Base-by-base conservation (phyloP, 768 basidiomycete genomes). In the Hygrophoropsis aurantiaca region DNA sequence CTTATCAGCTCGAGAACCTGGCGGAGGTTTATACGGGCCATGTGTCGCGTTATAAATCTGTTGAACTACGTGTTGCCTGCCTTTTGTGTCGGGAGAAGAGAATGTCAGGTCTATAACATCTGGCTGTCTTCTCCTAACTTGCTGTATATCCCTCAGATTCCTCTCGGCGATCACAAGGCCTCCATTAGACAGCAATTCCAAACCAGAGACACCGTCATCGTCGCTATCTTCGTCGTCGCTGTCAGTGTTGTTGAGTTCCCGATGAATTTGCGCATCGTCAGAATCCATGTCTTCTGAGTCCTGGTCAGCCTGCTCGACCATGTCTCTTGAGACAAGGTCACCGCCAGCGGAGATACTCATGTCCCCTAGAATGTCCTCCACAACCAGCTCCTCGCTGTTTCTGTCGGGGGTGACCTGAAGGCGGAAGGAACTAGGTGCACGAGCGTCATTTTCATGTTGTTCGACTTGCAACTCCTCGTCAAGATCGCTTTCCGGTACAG, bases 211-310 rank as follows among this genome's bases (percentile, higher is more conserved):
- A n/a, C n/a, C n/a, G n/a, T n/a, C n/a, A n/a, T n/a, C n/a, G n/a
- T n/a, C n/a, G n/a, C n/a, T n/a, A n/a, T n/a, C n/a, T n/a, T n/a
- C n/a, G n/a, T n/a, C n/a, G n/a, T n/a, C n/a, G n/a, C n/a, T n/a
- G n/a, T n/a, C n/a, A n/a, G n/a, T n/a, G n/a, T n/a, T n/a, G n/a
- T 51, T 24, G 43, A 67, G 48, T 1, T 34, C 26, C 3, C 19
- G 44, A 24, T 65, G 61, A 4, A 54, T 65, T 40, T 67, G 63
- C 25, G 46, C 55, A 23, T 65, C 64, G 36, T 67, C 65, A 13
- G 60, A 63, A 25, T 67, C 64, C 3, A 53, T 15, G 60, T 55
- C 7, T 47, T 3, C 42, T 30, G 27, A 6, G 27, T 30, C 27
- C 7, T 6, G 13, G 27, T 30, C 27, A 13, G 13, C 39, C 5